Percentiles rank a stretch among this genome's conserved stretches.
phyloP scores from a whole-genome alignment of 768 basidiomycete genomes.

The Serendipita vermifera region DNA sequence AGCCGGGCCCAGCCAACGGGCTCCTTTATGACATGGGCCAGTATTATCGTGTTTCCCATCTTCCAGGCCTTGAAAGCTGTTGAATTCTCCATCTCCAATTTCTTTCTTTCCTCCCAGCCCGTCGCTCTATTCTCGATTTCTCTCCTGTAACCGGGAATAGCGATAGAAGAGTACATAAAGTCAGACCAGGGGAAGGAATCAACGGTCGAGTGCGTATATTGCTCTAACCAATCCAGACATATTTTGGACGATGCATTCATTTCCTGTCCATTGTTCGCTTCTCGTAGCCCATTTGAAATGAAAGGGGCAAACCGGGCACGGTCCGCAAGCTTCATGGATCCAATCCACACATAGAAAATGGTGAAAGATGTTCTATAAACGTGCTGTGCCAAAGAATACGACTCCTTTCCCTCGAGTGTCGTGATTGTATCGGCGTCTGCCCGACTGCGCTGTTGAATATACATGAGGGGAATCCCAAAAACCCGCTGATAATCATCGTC shows the following conservation, averaged over 20 bases:
- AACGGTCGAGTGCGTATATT: conserved; percentile 90
- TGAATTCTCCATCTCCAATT: too few relatives aligned
- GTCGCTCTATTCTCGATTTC: conserved; percentile 54
- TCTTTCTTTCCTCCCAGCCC: conserved; percentile 17
- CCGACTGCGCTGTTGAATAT: conserved; percentile 80
- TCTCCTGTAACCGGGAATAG: too few relatives aligned
- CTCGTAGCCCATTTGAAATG: conserved; percentile 72
- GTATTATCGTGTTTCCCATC: conserved; percentile 69
- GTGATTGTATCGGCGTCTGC: conserved; percentile 32
- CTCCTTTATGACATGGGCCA: conserved; percentile 56
- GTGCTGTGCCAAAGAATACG: conserved; percentile 82
- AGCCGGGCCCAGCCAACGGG: too few relatives aligned
- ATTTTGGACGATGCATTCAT: conserved; percentile 89
- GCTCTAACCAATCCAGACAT: conserved; percentile 92
- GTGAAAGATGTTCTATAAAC: conserved; percentile 81
- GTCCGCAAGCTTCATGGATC: conserved; percentile 70
- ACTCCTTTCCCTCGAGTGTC: conserved; percentile 38
- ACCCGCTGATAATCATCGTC: conserved; percentile 85
- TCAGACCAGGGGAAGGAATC: conserved; percentile 80
- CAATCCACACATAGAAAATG: conserved; percentile 89
- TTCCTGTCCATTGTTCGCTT: conserved; percentile 65
- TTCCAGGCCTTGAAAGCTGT: conserved; percentile 92
- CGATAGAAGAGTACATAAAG: conserved; percentile 62
- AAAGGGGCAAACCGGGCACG: conserved; percentile 69
- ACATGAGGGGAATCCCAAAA: conserved; percentile 86